A percentile compares a stretch with the other conserved stretches of the same genome.
phyloP scores from a whole-genome alignment of 2,329 filamentous ascomycete species.

The Magnaporthiopsis rhizophila region DNA sequence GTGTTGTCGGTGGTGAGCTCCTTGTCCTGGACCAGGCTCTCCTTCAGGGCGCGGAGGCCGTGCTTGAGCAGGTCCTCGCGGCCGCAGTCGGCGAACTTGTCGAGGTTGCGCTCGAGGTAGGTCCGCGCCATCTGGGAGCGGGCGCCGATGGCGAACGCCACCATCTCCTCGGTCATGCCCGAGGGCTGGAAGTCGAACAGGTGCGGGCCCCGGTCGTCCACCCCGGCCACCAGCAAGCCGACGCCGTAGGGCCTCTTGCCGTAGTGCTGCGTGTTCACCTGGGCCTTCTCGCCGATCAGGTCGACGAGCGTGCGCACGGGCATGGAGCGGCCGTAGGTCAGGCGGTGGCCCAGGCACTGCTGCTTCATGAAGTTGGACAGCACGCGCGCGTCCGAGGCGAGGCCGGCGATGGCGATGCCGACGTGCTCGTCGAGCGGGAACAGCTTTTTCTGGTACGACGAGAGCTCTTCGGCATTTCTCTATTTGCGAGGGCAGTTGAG shows the following conservation, averaged over 20 bases:
- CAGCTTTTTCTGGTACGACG: constrained; percentile 99
- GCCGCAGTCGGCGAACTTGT: constrained; percentile 66
- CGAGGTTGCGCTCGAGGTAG: constrained; percentile 88
- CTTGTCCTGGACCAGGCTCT: constrained; percentile 93
- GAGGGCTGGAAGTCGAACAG: constrained; percentile 97
- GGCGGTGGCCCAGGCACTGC: constrained; percentile 89
- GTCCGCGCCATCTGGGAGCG: constrained; percentile 96
- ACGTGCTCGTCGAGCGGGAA: constrained; percentile 94
- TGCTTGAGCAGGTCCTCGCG: constrained; percentile 86
- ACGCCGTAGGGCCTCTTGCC: constrained; percentile 95
- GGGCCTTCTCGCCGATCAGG: constrained; percentile 91
- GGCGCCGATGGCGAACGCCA: constrained; percentile 91
- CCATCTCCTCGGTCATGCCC: constrained; percentile 95
- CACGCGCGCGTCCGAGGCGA: constrained; percentile 94
- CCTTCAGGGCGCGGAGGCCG: constrained; percentile 84
- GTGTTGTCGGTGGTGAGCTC: constrained; percentile 97
- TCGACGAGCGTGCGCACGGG: constrained; percentile 81
- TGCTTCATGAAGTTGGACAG: constrained; percentile 99
- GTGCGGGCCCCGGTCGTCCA: constrained; percentile 90
- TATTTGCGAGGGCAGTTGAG: too few relatives aligned
- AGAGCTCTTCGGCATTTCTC: constrained; percentile 98
- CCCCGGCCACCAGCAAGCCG: constrained; percentile 82
- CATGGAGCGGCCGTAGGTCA: constrained; percentile 92
- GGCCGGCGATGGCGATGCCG: constrained; percentile 89
- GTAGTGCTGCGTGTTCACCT: constrained; percentile 97